Conservation (phyloP, 306 rosid genomes). For the Delonix regia region DNA sequence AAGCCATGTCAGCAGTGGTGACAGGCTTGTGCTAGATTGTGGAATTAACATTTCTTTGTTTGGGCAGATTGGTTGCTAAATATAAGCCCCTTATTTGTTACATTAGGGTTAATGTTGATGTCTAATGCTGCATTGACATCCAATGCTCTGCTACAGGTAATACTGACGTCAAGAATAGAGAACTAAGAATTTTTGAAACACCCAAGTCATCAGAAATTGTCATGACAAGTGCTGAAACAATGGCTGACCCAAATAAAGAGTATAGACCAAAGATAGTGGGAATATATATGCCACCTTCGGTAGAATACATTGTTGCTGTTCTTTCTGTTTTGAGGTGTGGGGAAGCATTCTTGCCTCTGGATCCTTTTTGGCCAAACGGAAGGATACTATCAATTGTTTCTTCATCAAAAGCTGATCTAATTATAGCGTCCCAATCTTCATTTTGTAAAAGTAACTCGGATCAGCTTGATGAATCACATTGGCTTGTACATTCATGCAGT, state of each 20-base stretch:
- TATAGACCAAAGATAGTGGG: slow-evolving; percentile 72
- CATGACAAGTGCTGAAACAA: slow-evolving; percentile 24
- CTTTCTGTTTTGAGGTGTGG: slow-evolving; percentile 80
- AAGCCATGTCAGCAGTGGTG: background rate
- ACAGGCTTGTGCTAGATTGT: background rate
- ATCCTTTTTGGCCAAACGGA: slow-evolving; percentile 78
- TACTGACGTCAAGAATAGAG: slow-evolving; percentile 1
- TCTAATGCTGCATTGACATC: slow-evolving; percentile 15
- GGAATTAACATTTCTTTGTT: background rate
- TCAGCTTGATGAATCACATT: slow-evolving; percentile 49
- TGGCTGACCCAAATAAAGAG: slow-evolving; percentile 33
- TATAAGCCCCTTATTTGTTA: background rate
- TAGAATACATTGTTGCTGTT: slow-evolving; percentile 71
- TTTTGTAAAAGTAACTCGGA: slow-evolving; percentile 48
- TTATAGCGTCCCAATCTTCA: slow-evolving; percentile 53
- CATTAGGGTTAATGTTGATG: slow-evolving; percentile 8
- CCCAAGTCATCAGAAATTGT: slow-evolving; percentile 28
- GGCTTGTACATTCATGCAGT: slow-evolving; percentile 46
- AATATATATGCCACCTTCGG: slow-evolving; percentile 75
- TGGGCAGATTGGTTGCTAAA: background rate
- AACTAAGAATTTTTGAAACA: slow-evolving; percentile 23
- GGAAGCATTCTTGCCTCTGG: slow-evolving; percentile 84
- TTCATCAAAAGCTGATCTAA: slow-evolving; percentile 60
- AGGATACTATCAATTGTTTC: slow-evolving; percentile 59
- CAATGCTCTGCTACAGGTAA: slow-evolving; percentile 40